Conservation (phyloP, 805 yeast species). For the Limtongia smithiae region DNA sequence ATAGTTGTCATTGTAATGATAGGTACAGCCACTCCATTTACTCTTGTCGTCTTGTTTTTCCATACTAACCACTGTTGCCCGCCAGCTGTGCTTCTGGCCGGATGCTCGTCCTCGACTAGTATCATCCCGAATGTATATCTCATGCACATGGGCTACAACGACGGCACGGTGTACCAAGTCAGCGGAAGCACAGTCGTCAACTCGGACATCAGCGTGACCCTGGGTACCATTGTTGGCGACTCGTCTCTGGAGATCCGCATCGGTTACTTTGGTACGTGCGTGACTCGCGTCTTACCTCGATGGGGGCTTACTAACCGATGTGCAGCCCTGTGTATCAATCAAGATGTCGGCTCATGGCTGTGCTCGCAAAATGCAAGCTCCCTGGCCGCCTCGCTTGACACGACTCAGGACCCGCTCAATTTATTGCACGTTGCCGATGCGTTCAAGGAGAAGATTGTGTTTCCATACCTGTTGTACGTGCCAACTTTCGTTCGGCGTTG, state of each 20-base stretch:
- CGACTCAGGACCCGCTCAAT: conserved; percentile 22
- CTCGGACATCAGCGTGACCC: conserved; percentile 3
- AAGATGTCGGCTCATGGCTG: conserved; percentile 16
- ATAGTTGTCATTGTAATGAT: conserved; percentile 9
- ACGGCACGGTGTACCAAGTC: conserved; percentile 16
- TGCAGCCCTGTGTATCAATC: conserved; percentile 10
- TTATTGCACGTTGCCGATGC: conserved; percentile 17
- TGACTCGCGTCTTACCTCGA: no score
- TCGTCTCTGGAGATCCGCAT: conserved; percentile 18
- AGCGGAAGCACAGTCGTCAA: conserved; percentile 12
- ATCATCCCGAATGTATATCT: conserved; percentile 19
- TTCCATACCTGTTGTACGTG: conserved; percentile 21
- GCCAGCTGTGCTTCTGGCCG: conserved; percentile 24
- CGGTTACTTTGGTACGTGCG: conserved; percentile 23
- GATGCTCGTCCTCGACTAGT: conserved; percentile 21
- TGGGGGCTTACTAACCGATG: no score
- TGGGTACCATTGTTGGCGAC: conserved; percentile 18
- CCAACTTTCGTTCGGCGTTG: neutral
- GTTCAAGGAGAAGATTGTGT: conserved; percentile 18
- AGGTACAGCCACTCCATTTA: conserved; percentile 2
- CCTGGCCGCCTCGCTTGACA: conserved; percentile 10
- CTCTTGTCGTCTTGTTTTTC: neutral
- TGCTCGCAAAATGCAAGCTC: conserved; percentile 21
- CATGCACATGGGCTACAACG: conserved; percentile 22
- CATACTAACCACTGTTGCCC: neutral